phyloP scores from a whole-genome alignment of 768 basidiomycete genomes.

The Mycena latifolia region DNA sequence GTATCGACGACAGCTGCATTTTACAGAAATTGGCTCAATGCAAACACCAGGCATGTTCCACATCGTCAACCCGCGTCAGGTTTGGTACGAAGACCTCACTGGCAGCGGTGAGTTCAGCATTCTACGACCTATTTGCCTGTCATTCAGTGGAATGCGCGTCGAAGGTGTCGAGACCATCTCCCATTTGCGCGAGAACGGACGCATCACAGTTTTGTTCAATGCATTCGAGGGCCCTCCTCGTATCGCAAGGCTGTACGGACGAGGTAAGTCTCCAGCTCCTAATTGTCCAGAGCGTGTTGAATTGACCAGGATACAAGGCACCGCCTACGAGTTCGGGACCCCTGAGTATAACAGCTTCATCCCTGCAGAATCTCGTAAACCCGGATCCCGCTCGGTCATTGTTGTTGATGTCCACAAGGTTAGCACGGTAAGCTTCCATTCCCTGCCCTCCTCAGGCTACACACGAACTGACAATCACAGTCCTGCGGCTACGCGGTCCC shows the following conservation, averaged over 20 bases:
- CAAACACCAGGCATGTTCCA: slow-evolving; percentile 61
- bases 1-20: not conserved
- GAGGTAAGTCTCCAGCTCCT: slow-evolving; percentile 59
- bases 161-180: slow-evolving; percentile 72
- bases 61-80: slow-evolving; percentile 61
- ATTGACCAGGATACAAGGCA: slow-evolving; percentile 51
- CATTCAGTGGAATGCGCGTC: not conserved
- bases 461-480: slow-evolving; percentile 44
- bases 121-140: not conserved
- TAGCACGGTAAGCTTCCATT: slow-evolving; percentile 49
- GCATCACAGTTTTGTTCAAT: slow-evolving; percentile 72
- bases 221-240: slow-evolving; percentile 72
- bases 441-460: not conserved
- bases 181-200: slow-evolving; percentile 72
- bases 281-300: not conserved
- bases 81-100: slow-evolving; percentile 83
- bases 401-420: slow-evolving; percentile 73
- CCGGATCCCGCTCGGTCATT: slow-evolving; percentile 72
- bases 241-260: slow-evolving; percentile 72
- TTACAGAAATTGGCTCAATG: not conserved
- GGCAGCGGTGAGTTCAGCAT: slow-evolving; percentile 67
- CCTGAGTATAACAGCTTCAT: slow-evolving; percentile 69
- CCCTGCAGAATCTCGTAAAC: slow-evolving; percentile 56
- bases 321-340: slow-evolving; percentile 72
- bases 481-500: slow-evolving; percentile 79